These are phyloP conservation scores for Phaffomyces opuntiae DNA, from an alignment of 805 yeast genomes.

Conservation along the genomic window DNA sequence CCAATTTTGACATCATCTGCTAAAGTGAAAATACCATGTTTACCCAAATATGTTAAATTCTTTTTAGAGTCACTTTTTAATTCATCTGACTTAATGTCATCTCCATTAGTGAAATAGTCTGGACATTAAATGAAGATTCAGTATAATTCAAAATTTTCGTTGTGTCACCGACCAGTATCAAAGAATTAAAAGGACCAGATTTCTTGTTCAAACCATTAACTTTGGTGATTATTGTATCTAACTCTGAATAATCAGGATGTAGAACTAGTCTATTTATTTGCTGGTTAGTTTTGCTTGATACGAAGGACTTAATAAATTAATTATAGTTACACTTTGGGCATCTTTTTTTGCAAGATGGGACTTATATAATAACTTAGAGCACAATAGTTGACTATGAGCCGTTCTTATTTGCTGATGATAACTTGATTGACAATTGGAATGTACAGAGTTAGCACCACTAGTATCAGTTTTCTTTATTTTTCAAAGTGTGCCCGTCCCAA, in stretches of 20 bases:
- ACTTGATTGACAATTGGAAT: no score
- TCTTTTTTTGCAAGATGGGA: not conserved
- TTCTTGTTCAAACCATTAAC: constrained; percentile 44
- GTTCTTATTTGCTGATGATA: no score
- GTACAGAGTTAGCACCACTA: no score
- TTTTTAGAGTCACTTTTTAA: not conserved
- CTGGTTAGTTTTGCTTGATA: not conserved
- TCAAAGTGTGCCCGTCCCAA: no score
- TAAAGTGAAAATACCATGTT: constrained; percentile 32
- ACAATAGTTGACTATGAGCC: no score
- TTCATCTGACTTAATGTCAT: constrained; percentile 8
- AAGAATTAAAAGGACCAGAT: constrained; percentile 61
- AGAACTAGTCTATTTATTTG: constrained; percentile 9
- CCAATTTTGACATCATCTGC: constrained; percentile 42
- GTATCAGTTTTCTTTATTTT: no score
- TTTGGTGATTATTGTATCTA: constrained; percentile 32
- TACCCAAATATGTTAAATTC: constrained; percentile 13
- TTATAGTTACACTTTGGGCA: constrained; percentile 14
- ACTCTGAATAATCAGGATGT: constrained; percentile 14
- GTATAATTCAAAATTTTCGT: not conserved
- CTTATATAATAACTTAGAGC: no score
- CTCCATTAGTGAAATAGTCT: constrained; percentile 20
- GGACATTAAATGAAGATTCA: constrained; percentile 6
- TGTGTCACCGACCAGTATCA: constrained; percentile 46
- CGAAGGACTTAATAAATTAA: not conserved